Percentiles rank a stretch among this genome's conserved stretches.
Conservation (phyloP, 2,329 filamentous ascomycete genomes). For the Aspergillus floridensis region DNA sequence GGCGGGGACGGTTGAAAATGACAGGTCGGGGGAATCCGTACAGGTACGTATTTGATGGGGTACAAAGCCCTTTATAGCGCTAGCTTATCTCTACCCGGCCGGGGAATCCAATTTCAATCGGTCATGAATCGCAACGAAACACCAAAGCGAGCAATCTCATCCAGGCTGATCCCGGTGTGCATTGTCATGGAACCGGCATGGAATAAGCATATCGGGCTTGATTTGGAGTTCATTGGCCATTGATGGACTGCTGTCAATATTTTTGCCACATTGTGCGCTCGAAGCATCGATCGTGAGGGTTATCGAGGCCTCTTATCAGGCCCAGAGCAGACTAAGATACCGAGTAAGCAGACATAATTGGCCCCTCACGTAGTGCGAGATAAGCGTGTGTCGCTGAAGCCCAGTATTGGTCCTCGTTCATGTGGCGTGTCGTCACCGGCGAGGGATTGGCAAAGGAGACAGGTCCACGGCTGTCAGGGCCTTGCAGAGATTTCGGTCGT, state of each 20-base stretch:
- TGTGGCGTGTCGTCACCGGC: neutral
- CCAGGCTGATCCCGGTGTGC: neutral
- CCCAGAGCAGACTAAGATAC: neutral
- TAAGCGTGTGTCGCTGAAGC: neutral
- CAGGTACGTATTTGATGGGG: neutral
- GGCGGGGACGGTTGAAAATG: neutral
- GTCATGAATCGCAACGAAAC: neutral
- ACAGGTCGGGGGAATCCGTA: neutral
- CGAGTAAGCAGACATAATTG: neutral
- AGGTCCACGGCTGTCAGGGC: neutral
- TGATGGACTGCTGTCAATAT: neutral
- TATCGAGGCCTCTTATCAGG: neutral
- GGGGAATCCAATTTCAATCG: neutral
- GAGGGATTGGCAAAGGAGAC: neutral
- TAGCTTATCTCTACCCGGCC: neutral
- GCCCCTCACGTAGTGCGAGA: neutral
- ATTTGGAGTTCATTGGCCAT: neutral
- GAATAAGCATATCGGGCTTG: neutral
- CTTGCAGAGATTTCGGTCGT: neutral
- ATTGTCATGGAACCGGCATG: neutral
- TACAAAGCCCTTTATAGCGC: neutral
- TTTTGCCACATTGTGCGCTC: neutral
- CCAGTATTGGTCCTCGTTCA: neutral
- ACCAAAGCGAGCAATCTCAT: neutral
- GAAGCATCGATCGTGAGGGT: neutral